A percentile compares a stretch with the other conserved stretches of the same genome.
These are phyloP conservation scores for Hypomyces rosellus DNA, from an alignment of 2,329 filamentous ascomycete genomes.

Conservation along the genomic window DNA sequence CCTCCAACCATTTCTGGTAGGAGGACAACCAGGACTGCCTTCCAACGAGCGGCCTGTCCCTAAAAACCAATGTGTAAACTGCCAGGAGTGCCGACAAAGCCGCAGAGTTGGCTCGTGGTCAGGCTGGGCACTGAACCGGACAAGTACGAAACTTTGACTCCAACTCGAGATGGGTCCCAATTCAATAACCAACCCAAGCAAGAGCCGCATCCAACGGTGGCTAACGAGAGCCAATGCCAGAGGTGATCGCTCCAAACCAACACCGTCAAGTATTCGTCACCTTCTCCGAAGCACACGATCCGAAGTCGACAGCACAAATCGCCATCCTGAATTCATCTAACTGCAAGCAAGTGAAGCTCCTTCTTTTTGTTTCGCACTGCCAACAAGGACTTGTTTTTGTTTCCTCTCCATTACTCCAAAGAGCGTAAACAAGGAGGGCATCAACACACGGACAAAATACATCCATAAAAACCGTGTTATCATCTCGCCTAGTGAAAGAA, in stretches of 20 bases:
- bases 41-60: constrained; percentile 31
- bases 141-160: constrained; percentile 92
- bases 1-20: constrained; percentile 46
- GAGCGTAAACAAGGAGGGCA: constrained; percentile 52
- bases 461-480: constrained; percentile 85
- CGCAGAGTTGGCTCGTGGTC: constrained; percentile 3
- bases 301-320: constrained; percentile 15
- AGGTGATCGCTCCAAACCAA: constrained; percentile 3
- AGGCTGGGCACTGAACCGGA: constrained; percentile 42
- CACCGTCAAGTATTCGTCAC: constrained; percentile 7
- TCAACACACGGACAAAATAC: constrained; percentile 80
- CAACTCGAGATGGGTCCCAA: constrained; percentile 86
- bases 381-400: constrained; percentile 92
- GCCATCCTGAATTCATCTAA: constrained; percentile 9
- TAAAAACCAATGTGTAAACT: constrained; percentile 17
- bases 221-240: constrained; percentile 5
- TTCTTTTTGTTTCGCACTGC: constrained; percentile 76
- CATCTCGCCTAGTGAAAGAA: constrained; percentile 40
- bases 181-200: constrained; percentile 21
- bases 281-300: constrained; percentile 15
- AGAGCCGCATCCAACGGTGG: neutral
- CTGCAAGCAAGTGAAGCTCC: constrained; percentile 35
- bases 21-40: constrained; percentile 44
- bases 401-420: constrained; percentile 58
- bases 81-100: constrained; percentile 8